phyloP scores from a whole-genome alignment of 2,329 filamentous ascomycete genomes.

The Xylariaceae sp. region DNA sequence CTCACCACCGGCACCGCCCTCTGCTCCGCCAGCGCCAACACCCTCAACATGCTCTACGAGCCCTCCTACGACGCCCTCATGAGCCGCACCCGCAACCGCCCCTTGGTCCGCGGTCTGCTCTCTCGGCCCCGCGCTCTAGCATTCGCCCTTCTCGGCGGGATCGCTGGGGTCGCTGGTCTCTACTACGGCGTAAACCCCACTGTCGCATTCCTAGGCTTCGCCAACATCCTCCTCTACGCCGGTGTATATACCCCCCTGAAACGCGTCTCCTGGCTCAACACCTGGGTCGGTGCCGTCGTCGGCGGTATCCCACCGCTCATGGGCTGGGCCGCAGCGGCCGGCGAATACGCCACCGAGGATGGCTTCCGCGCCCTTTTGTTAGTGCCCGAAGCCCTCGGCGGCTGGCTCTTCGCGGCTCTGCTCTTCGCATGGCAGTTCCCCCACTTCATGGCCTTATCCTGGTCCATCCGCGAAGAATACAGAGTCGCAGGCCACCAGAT shows the following conservation, averaged over 20 bases:
- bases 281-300: slow-evolving; percentile 90
- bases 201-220: slow-evolving; percentile 76
- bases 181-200: slow-evolving; percentile 94
- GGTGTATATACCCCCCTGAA: slow-evolving; percentile 93
- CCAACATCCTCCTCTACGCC: slow-evolving; percentile 87
- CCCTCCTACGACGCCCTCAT: slow-evolving; percentile 86
- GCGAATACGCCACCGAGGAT: slow-evolving; percentile 74
- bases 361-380: slow-evolving; percentile 77
- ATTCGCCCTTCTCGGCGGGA: slow-evolving; percentile 75
- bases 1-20: slow-evolving; percentile 86
- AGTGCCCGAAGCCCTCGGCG: slow-evolving; percentile 64
- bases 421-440: slow-evolving; percentile 97
- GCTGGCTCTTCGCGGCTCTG: slow-evolving; percentile 82
- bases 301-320: slow-evolving; percentile 93
- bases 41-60: slow-evolving; percentile 97
- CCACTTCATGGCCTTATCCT: slow-evolving; percentile 93
- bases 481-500: slow-evolving; percentile 64
- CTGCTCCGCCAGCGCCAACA: slow-evolving; percentile 87
- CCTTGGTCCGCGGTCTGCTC: slow-evolving; percentile 79
- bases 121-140: slow-evolving; percentile 66
- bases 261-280: slow-evolving; percentile 80
- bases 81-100: slow-evolving; percentile 87
- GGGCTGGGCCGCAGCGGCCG: slow-evolving; percentile 95
- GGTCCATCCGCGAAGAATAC: slow-evolving; percentile 88
- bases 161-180: slow-evolving; percentile 67